phyloP scores from a whole-genome alignment of 345 rosid genomes.

The Eutrema japonicum region DNA sequence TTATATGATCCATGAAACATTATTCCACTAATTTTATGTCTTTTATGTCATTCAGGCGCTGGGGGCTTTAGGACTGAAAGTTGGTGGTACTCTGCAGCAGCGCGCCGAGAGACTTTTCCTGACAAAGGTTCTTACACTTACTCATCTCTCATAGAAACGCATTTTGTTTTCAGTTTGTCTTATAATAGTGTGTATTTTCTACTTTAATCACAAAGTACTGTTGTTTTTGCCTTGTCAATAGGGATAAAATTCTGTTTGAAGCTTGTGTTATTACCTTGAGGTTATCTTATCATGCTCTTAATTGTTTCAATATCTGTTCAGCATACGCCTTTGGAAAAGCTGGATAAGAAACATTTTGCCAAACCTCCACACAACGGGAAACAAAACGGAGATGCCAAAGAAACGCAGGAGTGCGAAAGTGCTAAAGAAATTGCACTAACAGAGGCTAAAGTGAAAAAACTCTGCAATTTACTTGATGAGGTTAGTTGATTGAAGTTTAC shows the following conservation, averaged over 20 bases:
- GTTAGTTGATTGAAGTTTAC: slow-evolving; percentile 48
- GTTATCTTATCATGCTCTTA: neutral
- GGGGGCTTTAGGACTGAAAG: slow-evolving; percentile 86
- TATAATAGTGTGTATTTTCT: neutral
- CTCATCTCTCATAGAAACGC: neutral
- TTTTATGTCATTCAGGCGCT: slow-evolving; percentile 58
- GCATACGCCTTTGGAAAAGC: slow-evolving; percentile 76
- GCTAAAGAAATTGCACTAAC: slow-evolving; percentile 69
- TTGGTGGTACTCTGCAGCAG: slow-evolving; percentile 89
- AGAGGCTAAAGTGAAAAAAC: slow-evolving; percentile 75
- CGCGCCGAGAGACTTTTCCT: slow-evolving; percentile 96
- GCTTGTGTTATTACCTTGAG: slow-evolving; percentile 18
- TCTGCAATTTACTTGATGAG: slow-evolving; percentile 76
- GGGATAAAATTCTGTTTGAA: slow-evolving; percentile 21
- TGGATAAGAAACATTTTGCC: slow-evolving; percentile 92
- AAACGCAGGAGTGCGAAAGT: slow-evolving; percentile 51
- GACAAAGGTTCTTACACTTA: slow-evolving; percentile 64
- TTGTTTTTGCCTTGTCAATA: slow-evolving; percentile 1
- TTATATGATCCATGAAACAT: neutral
- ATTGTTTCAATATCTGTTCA: slow-evolving; percentile 44
- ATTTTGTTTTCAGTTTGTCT: slow-evolving; percentile 26
- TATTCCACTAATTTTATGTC: slow-evolving; percentile 5
- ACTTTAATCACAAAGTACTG: neutral
- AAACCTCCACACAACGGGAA: slow-evolving; percentile 59
- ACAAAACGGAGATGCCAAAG: slow-evolving; percentile 58